Evolutionary conservation across 208 protist genomes (phyloP), one percentile per base, ranked within the genome.

Genomic region (Acanthamoeba rhysodes): DNA sequence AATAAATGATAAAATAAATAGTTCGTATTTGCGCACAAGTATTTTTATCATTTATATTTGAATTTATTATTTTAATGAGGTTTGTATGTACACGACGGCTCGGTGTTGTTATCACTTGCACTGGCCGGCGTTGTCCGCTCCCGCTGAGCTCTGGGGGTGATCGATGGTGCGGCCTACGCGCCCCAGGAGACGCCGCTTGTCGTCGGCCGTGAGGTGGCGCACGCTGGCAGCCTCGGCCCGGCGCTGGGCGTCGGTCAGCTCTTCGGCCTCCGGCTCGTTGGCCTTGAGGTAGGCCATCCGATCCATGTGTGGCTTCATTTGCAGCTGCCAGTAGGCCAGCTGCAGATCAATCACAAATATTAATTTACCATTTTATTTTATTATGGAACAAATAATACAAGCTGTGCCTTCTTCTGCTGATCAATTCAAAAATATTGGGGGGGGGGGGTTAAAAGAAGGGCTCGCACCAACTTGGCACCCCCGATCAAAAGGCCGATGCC

Each of bases 161-260:
- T 78, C 16, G 29, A 24, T 78, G 64, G 74, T 27, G 18, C 45
- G 37, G 24, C 14, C 48, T 0, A 85, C 22, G 32, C 78, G 34
- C 20, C 45, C 78, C 12, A 85, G 14, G 20, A 85, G 4, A 2
- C 78, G 78, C 27, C 45, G 34, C 48, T 85, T 85, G 48, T 85
- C 78, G 27, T 53, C 78, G 22, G 34, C 45, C 4, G 78, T 59
- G 78, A 85, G 34, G 34, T 53, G 29, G 78, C 78, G 78, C 24
- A 57, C 45, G 78, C 41, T 85, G 37, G 78, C 78, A 4, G 78
- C 78, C 45, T 85, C 78, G 29, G 78, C 78, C 10, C 20, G 45
- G 45, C 45, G 45, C 78, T 85, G 24, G 78, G 78, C 78, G 16
- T 85, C 78, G 20, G 78, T 85, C 45, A 85, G 78, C 48, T 85